Base-by-base conservation (phyloP, 2,329 filamentous ascomycete genomes). In the Exophiala sp. region DNA sequence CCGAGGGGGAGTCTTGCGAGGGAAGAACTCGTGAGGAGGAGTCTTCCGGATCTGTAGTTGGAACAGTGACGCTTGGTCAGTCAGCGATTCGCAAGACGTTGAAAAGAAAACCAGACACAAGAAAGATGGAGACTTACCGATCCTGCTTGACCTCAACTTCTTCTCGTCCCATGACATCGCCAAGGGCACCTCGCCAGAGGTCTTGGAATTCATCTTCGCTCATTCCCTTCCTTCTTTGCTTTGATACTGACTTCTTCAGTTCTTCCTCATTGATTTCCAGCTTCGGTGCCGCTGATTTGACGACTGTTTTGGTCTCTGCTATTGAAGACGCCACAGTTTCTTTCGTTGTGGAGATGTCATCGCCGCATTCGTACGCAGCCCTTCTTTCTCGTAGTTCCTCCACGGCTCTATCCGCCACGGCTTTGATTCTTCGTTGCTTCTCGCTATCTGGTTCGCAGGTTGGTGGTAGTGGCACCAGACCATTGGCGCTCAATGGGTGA, bases 391-490 rank as follows among this genome's bases (percentile, higher is more conserved):
- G 83, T 45, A 99, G 80, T 64, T 91, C 87, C 65, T 96, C 90
- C 3, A 97, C 81, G 1, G 89, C 91, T 69, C 86, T 88, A 68
- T 97, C 87, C 6, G 91, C 90, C 12, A 99, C 90, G 16, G 86
- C 83, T 65, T 92, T 89, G 45, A 97, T 87, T 14, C 88, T 87
- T 36, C 89, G 84, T 6, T 87, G 89, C 70, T 96, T 96, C 65
- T 95, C 90, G 57, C 91, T 91, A 70, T 99, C 95, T 0, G 94
- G 88, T 71, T 96, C 92, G 70, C 94, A 99, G 3, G 89, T 91
- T 1, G 95, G 92, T 5, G 91, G 85, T 7, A 99, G 75, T 6
- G 94, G 94, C 4, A 97, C 66, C 3, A 95, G 67, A 0, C 94
- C 91, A 45, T 86, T 85, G 0, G 96, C 69, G 0, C 91, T 87